These are phyloP conservation scores for Aspergillus sp. DNA, from an alignment of 2,329 filamentous ascomycete genomes.

Conservation along the genomic window DNA sequence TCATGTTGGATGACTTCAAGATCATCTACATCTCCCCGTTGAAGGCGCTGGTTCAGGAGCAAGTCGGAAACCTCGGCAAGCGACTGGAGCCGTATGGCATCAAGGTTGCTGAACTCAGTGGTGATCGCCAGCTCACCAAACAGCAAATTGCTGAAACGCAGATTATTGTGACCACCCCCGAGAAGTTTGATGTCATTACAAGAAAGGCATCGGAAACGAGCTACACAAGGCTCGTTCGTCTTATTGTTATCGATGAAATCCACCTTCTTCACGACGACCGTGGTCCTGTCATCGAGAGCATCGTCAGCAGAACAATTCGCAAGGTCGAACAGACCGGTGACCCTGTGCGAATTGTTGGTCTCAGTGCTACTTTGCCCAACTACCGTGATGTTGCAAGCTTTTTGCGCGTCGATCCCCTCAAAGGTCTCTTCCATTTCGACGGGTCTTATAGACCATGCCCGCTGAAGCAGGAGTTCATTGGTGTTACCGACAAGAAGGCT, in stretches of 20 bases:
- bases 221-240: constrained; percentile 93
- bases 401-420: constrained; percentile 80
- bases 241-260: constrained; percentile 97
- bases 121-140: constrained; percentile 96
- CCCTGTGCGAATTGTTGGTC: constrained; percentile 83
- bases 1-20: constrained; percentile 95
- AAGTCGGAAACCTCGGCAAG: constrained; percentile 96
- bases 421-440: constrained; percentile 94
- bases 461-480: constrained; percentile 93
- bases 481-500: constrained; percentile 94
- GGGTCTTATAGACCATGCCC: constrained; percentile 91
- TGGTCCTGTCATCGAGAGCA: constrained; percentile 94
- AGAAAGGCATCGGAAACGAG: constrained; percentile 95
- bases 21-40: constrained; percentile 96
- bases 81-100: constrained; percentile 89
- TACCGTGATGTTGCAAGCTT: constrained; percentile 96
- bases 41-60: constrained; percentile 94
- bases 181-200: constrained; percentile 99
- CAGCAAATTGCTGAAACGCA: constrained; percentile 98
- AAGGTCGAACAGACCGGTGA: constrained; percentile 93
- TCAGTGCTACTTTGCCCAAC: constrained; percentile 94
- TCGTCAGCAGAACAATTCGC: constrained; percentile 90
- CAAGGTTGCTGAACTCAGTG: constrained; percentile 90
- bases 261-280: constrained; percentile 96
- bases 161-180: constrained; percentile 95